phyloP scores from a whole-genome alignment of 2,329 filamentous ascomycete genomes.

The Leptosphaerulina australis region DNA sequence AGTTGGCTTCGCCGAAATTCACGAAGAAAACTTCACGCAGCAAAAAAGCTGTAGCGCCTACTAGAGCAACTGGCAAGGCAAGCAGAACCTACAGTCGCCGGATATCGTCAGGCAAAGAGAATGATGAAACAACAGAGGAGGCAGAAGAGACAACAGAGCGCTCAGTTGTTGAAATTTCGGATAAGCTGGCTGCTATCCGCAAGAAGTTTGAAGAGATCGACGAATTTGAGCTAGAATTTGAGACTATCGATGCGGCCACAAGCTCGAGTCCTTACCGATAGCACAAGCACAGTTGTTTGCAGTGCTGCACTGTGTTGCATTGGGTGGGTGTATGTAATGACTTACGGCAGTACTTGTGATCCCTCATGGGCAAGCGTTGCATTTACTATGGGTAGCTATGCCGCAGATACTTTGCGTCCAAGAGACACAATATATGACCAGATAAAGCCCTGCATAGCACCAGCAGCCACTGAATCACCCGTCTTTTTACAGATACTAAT shows the following conservation, averaged over 20 bases:
- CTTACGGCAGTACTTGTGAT: not conserved
- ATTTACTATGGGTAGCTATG: not conserved
- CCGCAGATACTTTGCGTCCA: not conserved
- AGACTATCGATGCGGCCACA: slow-evolving; percentile 52
- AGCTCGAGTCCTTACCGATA: slow-evolving; percentile 52
- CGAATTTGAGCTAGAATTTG: slow-evolving; percentile 58
- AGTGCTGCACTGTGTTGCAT: not conserved
- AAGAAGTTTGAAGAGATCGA: slow-evolving; percentile 59
- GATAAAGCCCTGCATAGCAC: not conserved
- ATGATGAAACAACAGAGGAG: slow-evolving; percentile 36
- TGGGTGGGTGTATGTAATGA: not conserved
- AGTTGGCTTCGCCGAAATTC: slow-evolving; percentile 30
- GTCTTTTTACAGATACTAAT: not conserved
- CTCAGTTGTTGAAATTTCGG: slow-evolving; percentile 33
- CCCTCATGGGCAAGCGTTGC: slow-evolving; percentile 7
- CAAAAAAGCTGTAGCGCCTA: slow-evolving; percentile 28
- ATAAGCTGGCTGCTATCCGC: slow-evolving; percentile 52
- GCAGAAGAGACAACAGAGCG: slow-evolving; percentile 36
- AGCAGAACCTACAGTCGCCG: slow-evolving; percentile 44
- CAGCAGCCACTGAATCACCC: not conserved
- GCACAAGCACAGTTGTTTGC: not conserved
- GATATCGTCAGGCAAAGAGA: slow-evolving; percentile 53
- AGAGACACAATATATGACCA: not conserved
- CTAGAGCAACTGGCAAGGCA: slow-evolving; percentile 29
- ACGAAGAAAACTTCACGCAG: slow-evolving; percentile 32